These are phyloP conservation scores for Xylariaceae sp. DNA, from an alignment of 2,329 filamentous ascomycete genomes.

Conservation along the genomic window DNA sequence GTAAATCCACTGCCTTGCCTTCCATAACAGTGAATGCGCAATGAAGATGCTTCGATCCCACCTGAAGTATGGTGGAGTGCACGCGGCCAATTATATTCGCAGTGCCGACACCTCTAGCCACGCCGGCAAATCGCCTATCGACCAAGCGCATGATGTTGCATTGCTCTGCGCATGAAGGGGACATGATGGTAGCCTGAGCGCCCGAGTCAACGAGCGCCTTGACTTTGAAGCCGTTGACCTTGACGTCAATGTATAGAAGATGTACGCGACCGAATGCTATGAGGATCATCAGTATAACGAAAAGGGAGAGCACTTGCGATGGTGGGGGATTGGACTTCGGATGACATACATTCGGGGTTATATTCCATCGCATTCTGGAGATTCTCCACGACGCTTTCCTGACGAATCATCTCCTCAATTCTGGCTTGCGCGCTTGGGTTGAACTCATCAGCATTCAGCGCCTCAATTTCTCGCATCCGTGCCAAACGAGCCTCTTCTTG, in stretches of 20 bases:
- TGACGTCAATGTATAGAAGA: constrained; percentile 93
- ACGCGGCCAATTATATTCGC: constrained; percentile 92
- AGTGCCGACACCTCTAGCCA: constrained; percentile 90
- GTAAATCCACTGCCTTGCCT: constrained; percentile 88
- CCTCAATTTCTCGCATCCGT: constrained; percentile 74
- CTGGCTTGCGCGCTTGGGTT: constrained; percentile 84
- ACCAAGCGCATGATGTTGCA: constrained; percentile 97
- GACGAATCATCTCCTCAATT: constrained; percentile 96
- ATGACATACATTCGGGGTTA: constrained; percentile 81
- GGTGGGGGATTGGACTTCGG: not conserved
- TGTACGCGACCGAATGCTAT: constrained; percentile 89
- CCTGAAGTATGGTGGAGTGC: constrained; percentile 90
- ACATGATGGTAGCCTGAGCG: constrained; percentile 98
- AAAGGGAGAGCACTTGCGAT: constrained; percentile 11
- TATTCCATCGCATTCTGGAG: constrained; percentile 95
- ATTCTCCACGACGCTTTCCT: constrained; percentile 92
- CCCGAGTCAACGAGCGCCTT: constrained; percentile 97
- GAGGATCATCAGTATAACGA: constrained; percentile 18
- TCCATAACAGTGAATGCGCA: constrained; percentile 99
- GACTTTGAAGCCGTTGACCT: constrained; percentile 86
- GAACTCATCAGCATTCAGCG: constrained; percentile 90
- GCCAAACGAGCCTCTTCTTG: constrained; percentile 69
- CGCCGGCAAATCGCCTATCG: constrained; percentile 84
- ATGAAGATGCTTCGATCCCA: constrained; percentile 78
- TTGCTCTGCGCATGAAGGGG: constrained; percentile 79